Conservation (phyloP, 768 basidiomycete species). For the Coprinellus micaceus region DNA sequence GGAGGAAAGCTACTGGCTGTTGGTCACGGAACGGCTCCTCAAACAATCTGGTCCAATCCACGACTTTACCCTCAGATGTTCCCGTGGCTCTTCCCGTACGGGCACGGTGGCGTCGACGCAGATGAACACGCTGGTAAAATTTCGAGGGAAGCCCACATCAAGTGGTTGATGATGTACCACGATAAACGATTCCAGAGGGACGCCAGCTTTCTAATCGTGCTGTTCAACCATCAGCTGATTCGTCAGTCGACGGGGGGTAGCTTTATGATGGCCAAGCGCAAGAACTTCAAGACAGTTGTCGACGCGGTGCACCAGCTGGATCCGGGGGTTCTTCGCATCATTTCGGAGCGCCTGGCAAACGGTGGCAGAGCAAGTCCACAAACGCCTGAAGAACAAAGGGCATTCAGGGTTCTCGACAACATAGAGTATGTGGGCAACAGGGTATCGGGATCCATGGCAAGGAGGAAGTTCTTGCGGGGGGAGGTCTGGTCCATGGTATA, state of each 20-base stretch:
- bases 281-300: slow-evolving; percentile 16
- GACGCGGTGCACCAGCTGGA: slow-evolving; percentile 13
- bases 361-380: slow-evolving; percentile 16
- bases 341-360: slow-evolving; percentile 4
- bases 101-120: slow-evolving; percentile 22
- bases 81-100: slow-evolving; percentile 42
- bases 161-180: slow-evolving; percentile 28
- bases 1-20: slow-evolving; percentile 23
- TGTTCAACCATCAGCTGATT: slow-evolving; percentile 31
- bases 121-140: slow-evolving; percentile 6
- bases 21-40: slow-evolving; percentile 18
- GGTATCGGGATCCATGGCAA: slow-evolving; percentile 19
- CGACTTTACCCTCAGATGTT: slow-evolving; percentile 37
- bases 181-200: slow-evolving; percentile 36
- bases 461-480: slow-evolving; percentile 21
- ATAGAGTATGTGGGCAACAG: slow-evolving; percentile 19
- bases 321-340: slow-evolving; percentile 4
- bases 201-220: slow-evolving; percentile 26
- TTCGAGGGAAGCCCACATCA: slow-evolving; percentile 19
- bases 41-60: slow-evolving; percentile 30
- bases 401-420: slow-evolving; percentile 18
- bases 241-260: slow-evolving; percentile 17
- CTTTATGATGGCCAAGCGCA: slow-evolving; percentile 16
- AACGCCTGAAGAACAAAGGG: slow-evolving; percentile 17
- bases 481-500: slow-evolving; percentile 16